Conservation (phyloP, 2,329 filamentous ascomycete species). For the Cladosporium sp. region DNA sequence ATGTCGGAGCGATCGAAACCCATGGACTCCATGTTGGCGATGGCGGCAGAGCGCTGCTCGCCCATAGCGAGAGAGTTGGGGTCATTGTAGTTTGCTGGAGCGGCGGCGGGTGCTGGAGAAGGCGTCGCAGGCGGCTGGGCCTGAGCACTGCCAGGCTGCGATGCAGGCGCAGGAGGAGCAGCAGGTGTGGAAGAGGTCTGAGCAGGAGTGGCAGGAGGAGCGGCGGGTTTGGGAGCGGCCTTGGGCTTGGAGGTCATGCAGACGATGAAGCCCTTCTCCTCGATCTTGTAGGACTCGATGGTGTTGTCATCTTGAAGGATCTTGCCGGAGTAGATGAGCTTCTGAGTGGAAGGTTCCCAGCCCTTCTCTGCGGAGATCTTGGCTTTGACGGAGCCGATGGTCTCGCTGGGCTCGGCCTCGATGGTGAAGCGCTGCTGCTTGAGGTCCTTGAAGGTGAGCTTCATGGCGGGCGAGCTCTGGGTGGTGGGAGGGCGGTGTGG, state of each 20-base stretch:
- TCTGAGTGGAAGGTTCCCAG: conserved; percentile 87
- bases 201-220: conserved; percentile 61
- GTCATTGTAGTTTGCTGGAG: conserved; percentile 60
- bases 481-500: not conserved
- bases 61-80: conserved; percentile 86
- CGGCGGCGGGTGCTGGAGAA: conserved; percentile 49
- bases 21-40: conserved; percentile 96
- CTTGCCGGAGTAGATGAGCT: conserved; percentile 99
- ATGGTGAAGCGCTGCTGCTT: conserved; percentile 99
- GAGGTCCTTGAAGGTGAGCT: conserved; percentile 82
- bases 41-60: conserved; percentile 75
- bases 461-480: conserved; percentile 50
- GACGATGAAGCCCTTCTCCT: conserved; percentile 99
- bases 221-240: conserved; percentile 52
- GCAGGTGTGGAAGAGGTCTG: conserved; percentile 41
- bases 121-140: conserved; percentile 54
- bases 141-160: conserved; percentile 55
- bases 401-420: conserved; percentile 89
- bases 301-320: conserved; percentile 98
- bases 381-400: conserved; percentile 85
- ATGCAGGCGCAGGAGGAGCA: conserved; percentile 57
- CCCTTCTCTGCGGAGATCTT: conserved; percentile 91
- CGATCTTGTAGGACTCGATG: conserved; percentile 94
- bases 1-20: conserved; percentile 88
- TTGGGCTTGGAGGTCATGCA: conserved; percentile 98